Evolutionary conservation across 2,329 filamentous ascomycete species (phyloP).

Genomic region (Diaporthe caulivora): DNA sequence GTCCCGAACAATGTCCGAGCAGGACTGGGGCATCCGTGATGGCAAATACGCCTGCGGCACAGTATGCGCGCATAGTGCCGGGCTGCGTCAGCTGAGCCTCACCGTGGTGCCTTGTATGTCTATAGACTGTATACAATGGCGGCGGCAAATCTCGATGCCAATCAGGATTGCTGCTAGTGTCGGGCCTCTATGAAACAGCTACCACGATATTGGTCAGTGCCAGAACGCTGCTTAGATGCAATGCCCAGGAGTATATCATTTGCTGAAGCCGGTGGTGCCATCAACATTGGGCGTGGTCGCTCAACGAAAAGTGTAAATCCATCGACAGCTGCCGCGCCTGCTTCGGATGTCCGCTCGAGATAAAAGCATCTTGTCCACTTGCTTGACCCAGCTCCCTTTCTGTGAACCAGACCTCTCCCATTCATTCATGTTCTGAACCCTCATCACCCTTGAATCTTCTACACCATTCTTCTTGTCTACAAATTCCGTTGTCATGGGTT

Average conservation of each 20-base stretch:
- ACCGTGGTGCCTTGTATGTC: constrained; percentile 18
- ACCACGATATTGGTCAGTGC: background rate
- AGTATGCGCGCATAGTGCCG: constrained; percentile 5
- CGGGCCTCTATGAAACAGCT: background rate
- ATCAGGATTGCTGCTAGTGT: constrained; percentile 5
- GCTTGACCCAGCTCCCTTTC: background rate
- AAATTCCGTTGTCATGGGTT: constrained; percentile 10
- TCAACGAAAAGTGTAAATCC: background rate
- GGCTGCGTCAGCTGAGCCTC: constrained; percentile 23
- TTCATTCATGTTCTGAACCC: background rate
- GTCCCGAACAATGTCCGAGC: constrained; percentile 31
- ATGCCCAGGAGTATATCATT: background rate
- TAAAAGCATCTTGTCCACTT: constrained; percentile 7
- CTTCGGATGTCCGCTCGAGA: background rate
- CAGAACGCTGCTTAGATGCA: background rate
- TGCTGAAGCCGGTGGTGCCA: background rate
- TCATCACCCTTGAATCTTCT: background rate
- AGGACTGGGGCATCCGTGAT: background rate
- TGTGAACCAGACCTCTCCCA: background rate
- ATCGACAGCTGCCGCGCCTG: background rate
- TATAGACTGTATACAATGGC: constrained; percentile 27
- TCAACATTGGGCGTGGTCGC: background rate
- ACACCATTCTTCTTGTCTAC: background rate
- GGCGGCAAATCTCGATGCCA: constrained; percentile 21
- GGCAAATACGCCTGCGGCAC: constrained; percentile 18